phyloP scores from a whole-genome alignment of 169 alveolate species.

The Babesia bovis region DNA sequence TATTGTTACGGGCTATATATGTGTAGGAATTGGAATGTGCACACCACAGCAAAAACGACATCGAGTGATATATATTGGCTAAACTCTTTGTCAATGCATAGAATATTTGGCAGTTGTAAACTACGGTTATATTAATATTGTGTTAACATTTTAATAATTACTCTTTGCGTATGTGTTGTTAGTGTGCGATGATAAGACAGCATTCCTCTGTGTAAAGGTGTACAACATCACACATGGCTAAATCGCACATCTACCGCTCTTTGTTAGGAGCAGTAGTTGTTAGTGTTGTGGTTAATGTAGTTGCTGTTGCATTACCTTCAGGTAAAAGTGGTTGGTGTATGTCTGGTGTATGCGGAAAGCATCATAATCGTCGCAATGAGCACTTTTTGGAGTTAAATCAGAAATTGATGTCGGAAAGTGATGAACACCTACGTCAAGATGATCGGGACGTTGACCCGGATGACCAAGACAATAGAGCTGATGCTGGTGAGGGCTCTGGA shows the following conservation, averaged over 20 bases:
- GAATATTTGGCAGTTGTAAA: background rate
- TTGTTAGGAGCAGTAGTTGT: background rate
- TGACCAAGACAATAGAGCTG: no score
- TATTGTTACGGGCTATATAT: no score
- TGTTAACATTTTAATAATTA: background rate
- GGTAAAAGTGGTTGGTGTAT: background rate
- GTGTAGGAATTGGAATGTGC: no score
- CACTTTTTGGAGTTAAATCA: background rate
- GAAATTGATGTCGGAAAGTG: no score
- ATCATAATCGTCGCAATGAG: background rate
- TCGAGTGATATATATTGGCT: background rate
- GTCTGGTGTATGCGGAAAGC: background rate
- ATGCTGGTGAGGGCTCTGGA: no score
- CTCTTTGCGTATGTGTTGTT: background rate
- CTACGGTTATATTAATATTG: background rate
- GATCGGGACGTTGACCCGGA: no score
- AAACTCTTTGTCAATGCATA: background rate
- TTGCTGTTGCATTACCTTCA: background rate
- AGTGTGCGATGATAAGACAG: constrained; percentile 10
- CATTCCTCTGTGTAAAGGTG: background rate
- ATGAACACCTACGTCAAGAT: no score
- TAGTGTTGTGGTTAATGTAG: background rate
- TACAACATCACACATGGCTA: constrained; percentile 5
- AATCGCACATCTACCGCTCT: background rate
- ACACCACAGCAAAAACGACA: constrained; percentile 4